phyloP scores from a whole-genome alignment of 176 grass and related monocot genomes.

The Ensete ventricosum region DNA sequence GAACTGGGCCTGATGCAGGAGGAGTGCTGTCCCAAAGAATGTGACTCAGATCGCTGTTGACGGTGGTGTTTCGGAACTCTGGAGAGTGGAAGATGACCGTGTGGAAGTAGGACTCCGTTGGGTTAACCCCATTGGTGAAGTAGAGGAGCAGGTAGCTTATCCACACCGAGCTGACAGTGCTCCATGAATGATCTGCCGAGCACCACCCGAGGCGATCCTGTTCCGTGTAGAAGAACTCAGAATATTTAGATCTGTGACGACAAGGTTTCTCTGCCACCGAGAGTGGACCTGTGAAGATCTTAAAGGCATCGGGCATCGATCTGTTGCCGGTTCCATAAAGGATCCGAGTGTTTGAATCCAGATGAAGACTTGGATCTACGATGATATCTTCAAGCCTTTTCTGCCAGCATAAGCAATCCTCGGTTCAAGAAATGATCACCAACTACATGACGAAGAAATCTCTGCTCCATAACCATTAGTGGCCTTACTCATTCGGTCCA shows the following conservation, averaged over 20 bases:
- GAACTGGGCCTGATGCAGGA: constrained; percentile 40
- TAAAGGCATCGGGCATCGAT: constrained; percentile 57
- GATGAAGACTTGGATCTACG: constrained; percentile 53
- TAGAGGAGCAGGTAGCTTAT: constrained; percentile 84
- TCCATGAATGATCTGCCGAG: constrained; percentile 58
- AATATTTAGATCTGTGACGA: background rate
- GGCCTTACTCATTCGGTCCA: constrained; percentile 48
- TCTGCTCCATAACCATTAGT: background rate
- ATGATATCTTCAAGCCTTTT: constrained; percentile 59
- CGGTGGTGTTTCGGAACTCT: constrained; percentile 44
- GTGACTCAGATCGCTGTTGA: constrained; percentile 43
- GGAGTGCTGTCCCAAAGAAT: constrained; percentile 62
- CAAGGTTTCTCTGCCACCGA: too few species aligned
- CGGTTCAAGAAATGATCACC: background rate
- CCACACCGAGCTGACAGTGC: constrained; percentile 40
- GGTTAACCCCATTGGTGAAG: constrained; percentile 45
- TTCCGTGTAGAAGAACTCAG: background rate
- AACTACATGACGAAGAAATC: background rate
- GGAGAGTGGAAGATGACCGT: constrained; percentile 63
- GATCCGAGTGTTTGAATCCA: constrained; percentile 22
- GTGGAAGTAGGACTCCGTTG: constrained; percentile 80
- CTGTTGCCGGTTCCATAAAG: constrained; percentile 23
- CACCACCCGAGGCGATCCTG: constrained; percentile 73
- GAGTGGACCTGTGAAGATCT: constrained; percentile 63
- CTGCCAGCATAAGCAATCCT: constrained; percentile 21